phyloP scores from a whole-genome alignment of 2,329 filamentous ascomycete species.

The Colletotrichum sp. region DNA sequence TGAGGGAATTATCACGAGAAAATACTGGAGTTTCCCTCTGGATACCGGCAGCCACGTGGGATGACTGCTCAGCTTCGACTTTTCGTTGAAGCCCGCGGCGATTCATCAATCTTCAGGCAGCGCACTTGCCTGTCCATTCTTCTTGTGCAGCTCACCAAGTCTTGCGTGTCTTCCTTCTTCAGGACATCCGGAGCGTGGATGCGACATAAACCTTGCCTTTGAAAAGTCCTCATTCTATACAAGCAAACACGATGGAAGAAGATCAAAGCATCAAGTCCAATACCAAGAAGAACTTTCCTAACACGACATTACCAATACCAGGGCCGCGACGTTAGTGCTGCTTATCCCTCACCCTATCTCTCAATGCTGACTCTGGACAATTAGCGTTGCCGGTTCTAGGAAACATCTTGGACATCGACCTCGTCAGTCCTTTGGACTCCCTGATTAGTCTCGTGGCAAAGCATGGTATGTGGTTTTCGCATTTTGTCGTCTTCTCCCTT shows the following conservation, averaged over 20 bases:
- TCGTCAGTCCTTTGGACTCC: neutral
- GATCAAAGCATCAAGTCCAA: neutral
- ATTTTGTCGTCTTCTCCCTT: neutral
- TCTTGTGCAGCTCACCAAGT: neutral
- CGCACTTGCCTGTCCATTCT: neutral
- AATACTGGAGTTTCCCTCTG: neutral
- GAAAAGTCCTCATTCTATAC: too few relatives aligned
- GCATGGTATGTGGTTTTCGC: neutral
- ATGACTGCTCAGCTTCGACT: neutral
- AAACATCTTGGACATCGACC: neutral
- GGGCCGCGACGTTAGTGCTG: neutral
- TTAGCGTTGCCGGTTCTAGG: neutral
- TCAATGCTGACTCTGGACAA: neutral
- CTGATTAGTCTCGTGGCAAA: neutral
- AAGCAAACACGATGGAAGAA: neutral
- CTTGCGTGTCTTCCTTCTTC: neutral
- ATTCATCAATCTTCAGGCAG: neutral
- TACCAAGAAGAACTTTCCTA: neutral
- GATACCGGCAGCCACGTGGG: neutral
- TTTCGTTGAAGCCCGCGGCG: neutral
- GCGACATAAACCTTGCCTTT: neutral
- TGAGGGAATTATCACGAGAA: neutral
- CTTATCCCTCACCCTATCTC: neutral
- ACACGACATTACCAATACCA: neutral
- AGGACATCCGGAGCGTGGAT: neutral